Base-by-base conservation (phyloP, 805 yeast species). In the Zygoascus flipseniorum region DNA sequence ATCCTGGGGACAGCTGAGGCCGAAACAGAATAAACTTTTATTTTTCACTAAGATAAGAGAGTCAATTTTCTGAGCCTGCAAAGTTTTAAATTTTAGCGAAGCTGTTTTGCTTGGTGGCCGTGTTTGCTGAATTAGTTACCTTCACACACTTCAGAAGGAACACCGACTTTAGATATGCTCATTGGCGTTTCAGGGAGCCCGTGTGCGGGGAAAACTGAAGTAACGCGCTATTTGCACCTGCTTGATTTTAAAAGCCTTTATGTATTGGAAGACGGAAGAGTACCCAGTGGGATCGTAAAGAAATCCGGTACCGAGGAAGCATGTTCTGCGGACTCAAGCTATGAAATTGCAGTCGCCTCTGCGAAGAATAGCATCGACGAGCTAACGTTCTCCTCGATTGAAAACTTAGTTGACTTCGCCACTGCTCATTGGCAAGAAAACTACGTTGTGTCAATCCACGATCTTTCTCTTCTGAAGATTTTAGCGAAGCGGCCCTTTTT, bases 401-500 rank as follows among this genome's bases (percentile, higher is more conserved):
- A 72, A 0, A 78, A 72, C 2, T 70, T 87, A 35, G 63, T 85
- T 1, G 79, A 79, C 8, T 76, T 74, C 61, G 87, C 81, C 13
- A 89, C 96, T 0, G 63, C 67, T 41, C 72, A 81, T 53, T 90
- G 95, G 89, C 70, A 74, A 20, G 68, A 75, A 13, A 72, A 84
- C 60, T 82, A 72, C 61, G 95, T 87, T 2, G 63, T 85, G 2
- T 78, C 79, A 52, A 71, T 85, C 11, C 66, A 68, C 1, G 72
- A 72, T 20, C 57, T 75, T 13, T 68, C 66, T 4, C 65, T 76
- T 49, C 71, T 85, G 26, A 71, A 73, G 1, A 69, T 67, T 23
- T 67, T 86, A 5, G 72, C 76, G 35, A 81, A 83, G 56, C 71
- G 96, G 53, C 97, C 97, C 0, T 90, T 87, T 65, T 89, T 89